Base-by-base conservation (phyloP, 78 protist genomes). In the Emiliania huxleyi region DNA sequence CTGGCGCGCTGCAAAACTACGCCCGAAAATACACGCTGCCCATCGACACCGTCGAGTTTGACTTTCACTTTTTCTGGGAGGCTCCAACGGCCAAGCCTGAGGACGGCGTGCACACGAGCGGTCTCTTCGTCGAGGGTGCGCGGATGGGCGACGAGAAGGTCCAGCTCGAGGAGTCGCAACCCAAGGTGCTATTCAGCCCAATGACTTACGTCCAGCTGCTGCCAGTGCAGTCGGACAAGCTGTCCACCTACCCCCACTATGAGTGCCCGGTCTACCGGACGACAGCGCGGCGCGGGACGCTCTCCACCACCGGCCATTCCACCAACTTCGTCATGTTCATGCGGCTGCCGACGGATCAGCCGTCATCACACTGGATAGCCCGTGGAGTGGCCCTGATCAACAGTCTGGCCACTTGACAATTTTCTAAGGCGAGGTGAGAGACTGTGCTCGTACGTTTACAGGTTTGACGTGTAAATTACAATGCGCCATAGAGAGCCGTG, bases 1-100 rank as follows among this genome's bases (percentile, higher is more conserved):
- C 98, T 6, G 99, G 98, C 42, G 96, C 95, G 48, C 91, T 93
- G 49, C 99, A 98, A 85, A 96, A 96, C 93, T 96, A 44, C 26
- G 98, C 98, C 8, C 90, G 99, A 18, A 93, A 94, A 92, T 25
- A 93, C 90, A 18, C 42, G 37, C 69, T 95, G 35, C 52, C 97
- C 23, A 93, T 98, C 87, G 99, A 98, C 93, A 71, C 97, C 37
- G 43, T 96, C 69, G 49, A 40, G 22, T 96, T 96, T 43, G 91
- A 46, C 37, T 93, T 91, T 44, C 22, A 1, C 15, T 93, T 96
- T 38, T 0, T 93, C 77, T 38, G 15, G 29, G 46, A 22, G 2
- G 1, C 25, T 1, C 62, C 91, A n/a, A 18, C 12, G 6, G 55
- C 12, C 21, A 12, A 37, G 19, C 95, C 97, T 4, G 84, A 49